phyloP scores from a whole-genome alignment of 2,329 filamentous ascomycete genomes.

The Aspergillus tamarii region DNA sequence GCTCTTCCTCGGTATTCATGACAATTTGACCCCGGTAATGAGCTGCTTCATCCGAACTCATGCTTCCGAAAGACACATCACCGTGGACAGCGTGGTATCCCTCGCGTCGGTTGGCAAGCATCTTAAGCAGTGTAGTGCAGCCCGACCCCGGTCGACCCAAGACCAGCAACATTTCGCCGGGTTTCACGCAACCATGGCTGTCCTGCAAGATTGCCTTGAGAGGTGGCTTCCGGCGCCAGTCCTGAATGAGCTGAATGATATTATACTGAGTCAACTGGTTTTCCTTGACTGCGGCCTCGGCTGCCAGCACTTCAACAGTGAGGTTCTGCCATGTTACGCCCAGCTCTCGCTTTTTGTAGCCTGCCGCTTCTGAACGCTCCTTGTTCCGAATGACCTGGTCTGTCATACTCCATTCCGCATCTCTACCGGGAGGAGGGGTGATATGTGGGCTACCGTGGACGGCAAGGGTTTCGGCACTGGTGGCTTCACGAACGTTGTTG shows the following conservation, averaged over 20 bases:
- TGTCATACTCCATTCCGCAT: slow-evolving; percentile 52
- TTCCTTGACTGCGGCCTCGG: slow-evolving; percentile 66
- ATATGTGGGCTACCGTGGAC: slow-evolving; percentile 8
- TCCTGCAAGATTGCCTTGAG: slow-evolving; percentile 66
- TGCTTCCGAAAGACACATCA: slow-evolving; percentile 59
- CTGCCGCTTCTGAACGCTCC: slow-evolving; percentile 48
- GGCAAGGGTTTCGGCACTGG: slow-evolving; percentile 27
- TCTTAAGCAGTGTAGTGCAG: slow-evolving; percentile 71
- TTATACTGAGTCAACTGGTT: slow-evolving; percentile 63
- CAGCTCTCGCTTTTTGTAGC: slow-evolving; percentile 53
- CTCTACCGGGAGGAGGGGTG: slow-evolving; percentile 26
- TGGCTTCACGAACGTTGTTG: slow-evolving; percentile 23
- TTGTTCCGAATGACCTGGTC: slow-evolving; percentile 48
- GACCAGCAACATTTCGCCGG: slow-evolving; percentile 73
- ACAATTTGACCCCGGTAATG: slow-evolving; percentile 61
- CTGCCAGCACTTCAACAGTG: slow-evolving; percentile 63
- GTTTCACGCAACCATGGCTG: slow-evolving; percentile 68
- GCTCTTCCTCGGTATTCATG: slow-evolving; percentile 57
- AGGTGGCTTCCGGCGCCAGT: slow-evolving; percentile 57
- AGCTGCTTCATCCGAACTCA: slow-evolving; percentile 44
- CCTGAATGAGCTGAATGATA: slow-evolving; percentile 54
- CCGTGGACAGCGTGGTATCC: slow-evolving; percentile 63
- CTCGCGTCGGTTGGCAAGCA: slow-evolving; percentile 64
- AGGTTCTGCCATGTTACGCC: slow-evolving; percentile 60
- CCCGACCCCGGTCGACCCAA: slow-evolving; percentile 69